These are phyloP conservation scores for Calocera viscosa DNA, from an alignment of 768 basidiomycete species.

Conservation along the genomic window DNA sequence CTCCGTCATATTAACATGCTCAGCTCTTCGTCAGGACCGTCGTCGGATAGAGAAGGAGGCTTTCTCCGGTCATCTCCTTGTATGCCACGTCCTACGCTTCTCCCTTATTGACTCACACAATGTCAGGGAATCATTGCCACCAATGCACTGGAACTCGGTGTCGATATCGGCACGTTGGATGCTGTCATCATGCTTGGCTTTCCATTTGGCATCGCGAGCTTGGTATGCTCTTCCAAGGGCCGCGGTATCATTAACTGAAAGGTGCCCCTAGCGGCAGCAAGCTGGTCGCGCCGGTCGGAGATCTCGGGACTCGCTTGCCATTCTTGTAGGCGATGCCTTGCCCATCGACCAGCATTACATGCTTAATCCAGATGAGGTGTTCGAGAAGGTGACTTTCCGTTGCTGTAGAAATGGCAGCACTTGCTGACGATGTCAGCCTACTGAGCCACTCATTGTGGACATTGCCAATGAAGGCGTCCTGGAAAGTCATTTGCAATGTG, in stretches of 20 bases:
- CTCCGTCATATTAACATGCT: background rate
- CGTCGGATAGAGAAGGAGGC: conserved; percentile 75
- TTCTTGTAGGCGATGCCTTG: conserved; percentile 54
- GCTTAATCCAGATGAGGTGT: conserved; percentile 55
- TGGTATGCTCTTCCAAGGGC: conserved; percentile 34
- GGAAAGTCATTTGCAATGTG: conserved; percentile 81
- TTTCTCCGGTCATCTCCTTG: conserved; percentile 63
- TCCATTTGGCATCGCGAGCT: conserved; percentile 64
- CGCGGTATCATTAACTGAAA: background rate
- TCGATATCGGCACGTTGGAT: conserved; percentile 82
- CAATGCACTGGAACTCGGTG: conserved; percentile 79
- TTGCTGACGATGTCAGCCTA: conserved; percentile 19
- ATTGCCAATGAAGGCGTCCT: conserved; percentile 59
- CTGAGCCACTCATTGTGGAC: conserved; percentile 57
- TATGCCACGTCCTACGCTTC: background rate
- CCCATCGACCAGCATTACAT: conserved; percentile 69
- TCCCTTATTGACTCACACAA: background rate
- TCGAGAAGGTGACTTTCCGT: conserved; percentile 32
- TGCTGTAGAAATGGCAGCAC: background rate
- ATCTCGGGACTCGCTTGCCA: conserved; percentile 61
- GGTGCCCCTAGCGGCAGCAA: conserved; percentile 60
- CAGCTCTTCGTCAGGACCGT: conserved; percentile 43
- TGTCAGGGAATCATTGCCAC: conserved; percentile 67
- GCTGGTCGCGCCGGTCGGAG: conserved; percentile 76
- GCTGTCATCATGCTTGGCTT: conserved; percentile 84